phyloP scores from a whole-genome alignment of 2,329 filamentous ascomycete species.

The Emergomyces africanus region DNA sequence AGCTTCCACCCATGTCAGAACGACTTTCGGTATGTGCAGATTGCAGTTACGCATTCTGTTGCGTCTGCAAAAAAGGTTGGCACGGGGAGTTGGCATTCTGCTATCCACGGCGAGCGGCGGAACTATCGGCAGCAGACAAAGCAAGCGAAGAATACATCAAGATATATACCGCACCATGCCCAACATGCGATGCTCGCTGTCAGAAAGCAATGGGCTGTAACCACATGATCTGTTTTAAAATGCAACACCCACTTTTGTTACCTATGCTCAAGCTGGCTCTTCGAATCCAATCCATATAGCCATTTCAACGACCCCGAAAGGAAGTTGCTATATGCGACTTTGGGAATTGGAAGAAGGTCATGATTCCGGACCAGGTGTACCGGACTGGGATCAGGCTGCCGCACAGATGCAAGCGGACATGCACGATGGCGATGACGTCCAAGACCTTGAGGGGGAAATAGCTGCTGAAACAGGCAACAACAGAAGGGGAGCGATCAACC shows the following conservation, averaged over 20 bases:
- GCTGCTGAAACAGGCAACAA: slow-evolving; percentile 17
- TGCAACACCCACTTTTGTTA: slow-evolving; percentile 95
- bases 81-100: slow-evolving; percentile 76
- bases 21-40: slow-evolving; percentile 76
- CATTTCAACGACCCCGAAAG: slow-evolving; percentile 69
- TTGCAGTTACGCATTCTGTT: slow-evolving; percentile 81
- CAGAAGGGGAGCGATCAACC: not conserved
- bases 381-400: slow-evolving; percentile 1
- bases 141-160: slow-evolving; percentile 75
- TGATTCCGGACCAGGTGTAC: slow-evolving; percentile 28
- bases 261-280: slow-evolving; percentile 77
- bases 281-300: slow-evolving; percentile 65
- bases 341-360: slow-evolving; percentile 87
- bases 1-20: slow-evolving; percentile 42
- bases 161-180: slow-evolving; percentile 72
- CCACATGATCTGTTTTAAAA: slow-evolving; percentile 86
- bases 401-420: slow-evolving; percentile 12
- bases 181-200: slow-evolving; percentile 69
- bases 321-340: slow-evolving; percentile 67
- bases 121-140: slow-evolving; percentile 72
- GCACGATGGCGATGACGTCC: slow-evolving; percentile 6
- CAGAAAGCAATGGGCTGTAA: slow-evolving; percentile 94
- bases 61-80: slow-evolving; percentile 66
- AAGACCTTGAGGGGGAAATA: slow-evolving; percentile 8
- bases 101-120: slow-evolving; percentile 49